Evolutionary conservation across 192 early-diverging fungal genomes (phyloP).

Genomic region (Linderina pennispora): DNA sequence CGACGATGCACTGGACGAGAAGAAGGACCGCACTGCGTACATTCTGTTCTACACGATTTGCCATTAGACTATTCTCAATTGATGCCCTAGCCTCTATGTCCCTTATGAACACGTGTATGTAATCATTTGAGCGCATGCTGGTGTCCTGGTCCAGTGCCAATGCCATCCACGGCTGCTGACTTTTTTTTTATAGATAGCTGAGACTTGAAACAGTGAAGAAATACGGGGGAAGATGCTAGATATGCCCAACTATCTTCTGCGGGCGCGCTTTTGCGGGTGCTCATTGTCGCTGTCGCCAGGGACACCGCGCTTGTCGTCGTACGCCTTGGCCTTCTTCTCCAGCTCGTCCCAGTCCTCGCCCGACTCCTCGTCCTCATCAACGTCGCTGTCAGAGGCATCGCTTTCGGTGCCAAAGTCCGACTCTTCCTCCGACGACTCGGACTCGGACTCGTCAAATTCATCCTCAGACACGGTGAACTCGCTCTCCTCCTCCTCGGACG

Average conservation of each 20-base stretch:
- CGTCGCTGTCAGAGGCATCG: constrained; percentile 36
- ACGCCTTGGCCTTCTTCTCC: constrained; percentile 68
- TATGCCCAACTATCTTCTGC: constrained; percentile 36
- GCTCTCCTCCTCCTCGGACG: constrained; percentile 55
- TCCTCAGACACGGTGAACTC: constrained; percentile 57
- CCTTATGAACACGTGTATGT: no score
- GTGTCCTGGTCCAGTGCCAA: no score
- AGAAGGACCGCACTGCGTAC: constrained; percentile 44
- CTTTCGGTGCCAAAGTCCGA: constrained; percentile 48
- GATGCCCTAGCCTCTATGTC: no score
- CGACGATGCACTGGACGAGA: constrained; percentile 28
- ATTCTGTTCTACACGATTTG: constrained; percentile 43
- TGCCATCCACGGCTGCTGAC: no score
- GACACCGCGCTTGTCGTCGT: constrained; percentile 37
- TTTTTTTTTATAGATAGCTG: no score
- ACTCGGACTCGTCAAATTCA: constrained; percentile 50
- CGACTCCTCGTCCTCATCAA: constrained; percentile 55
- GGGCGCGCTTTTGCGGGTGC: constrained; percentile 28
- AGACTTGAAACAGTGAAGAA: no score
- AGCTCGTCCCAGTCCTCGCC: constrained; percentile 77
- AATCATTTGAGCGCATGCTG: no score
- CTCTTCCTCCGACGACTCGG: constrained; percentile 44
- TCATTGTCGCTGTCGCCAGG: constrained; percentile 6
- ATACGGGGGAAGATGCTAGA: no score
- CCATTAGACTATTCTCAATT: constrained; percentile 1